Evolutionary conservation across 2,329 filamentous ascomycete genomes (phyloP), one percentile per base, ranked within the genome.

Genomic region (Talaromyces sp.): DNA sequence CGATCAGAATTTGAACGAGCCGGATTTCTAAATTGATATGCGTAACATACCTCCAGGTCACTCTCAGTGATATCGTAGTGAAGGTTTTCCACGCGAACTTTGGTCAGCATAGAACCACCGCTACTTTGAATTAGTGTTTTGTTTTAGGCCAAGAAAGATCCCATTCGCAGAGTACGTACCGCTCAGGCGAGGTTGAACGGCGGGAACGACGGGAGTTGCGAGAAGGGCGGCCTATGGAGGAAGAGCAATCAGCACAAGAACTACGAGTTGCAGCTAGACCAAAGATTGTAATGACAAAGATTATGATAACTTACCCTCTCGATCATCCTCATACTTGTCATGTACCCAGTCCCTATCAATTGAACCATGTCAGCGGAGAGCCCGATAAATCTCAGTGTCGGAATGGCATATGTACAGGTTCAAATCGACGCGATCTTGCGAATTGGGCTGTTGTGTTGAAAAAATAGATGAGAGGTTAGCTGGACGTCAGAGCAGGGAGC

Each of bases 31-130:
- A 7, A 11, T 3, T 14, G 27, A 27, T 43, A 10, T n/a, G 22
- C 3, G 17, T 27, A 14, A 63, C 75, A 48, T 78, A 95, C 91
- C 66, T 89, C 83, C 49, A 96, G 81, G 68, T 96, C 92, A 33
- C 87, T 86, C 71, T 93, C 86, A 11, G 88, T 92, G 57, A 97
- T 81, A 55, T 97, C 92, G 72, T 96, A 97, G 72, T 97, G 92
- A 52, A 97, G 78, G 70, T 96, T 96, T 56, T 95, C 90, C 56
- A 96, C 87, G 60, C 87, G 87, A 61, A 97, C 74, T 74, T 90
- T 93, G 41, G 86, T 80, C 62, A 86, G 86, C 51, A 76, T 75
- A 27, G 76, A 68, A 32, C 82, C 79, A 65, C 84, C 54, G 37
- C 19, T 84, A 60, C 30, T 30, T 49, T 32, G 60, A 64, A 58